Conservation (phyloP, 331 rosid species). For the Arachis monticola region DNA sequence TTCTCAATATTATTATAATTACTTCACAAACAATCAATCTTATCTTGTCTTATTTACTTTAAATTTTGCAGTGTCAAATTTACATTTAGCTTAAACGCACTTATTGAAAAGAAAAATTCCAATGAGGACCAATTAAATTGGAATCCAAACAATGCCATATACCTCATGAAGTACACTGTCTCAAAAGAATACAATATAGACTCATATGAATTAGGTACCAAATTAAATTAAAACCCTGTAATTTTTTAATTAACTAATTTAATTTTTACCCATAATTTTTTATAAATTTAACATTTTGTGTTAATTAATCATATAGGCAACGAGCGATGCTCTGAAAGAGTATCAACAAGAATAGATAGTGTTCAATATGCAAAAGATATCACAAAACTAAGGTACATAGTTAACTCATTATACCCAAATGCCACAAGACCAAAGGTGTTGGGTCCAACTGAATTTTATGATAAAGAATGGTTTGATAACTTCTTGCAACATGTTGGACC, state of each 20-base stretch:
- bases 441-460: slow-evolving; percentile 73
- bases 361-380: slow-evolving; percentile 65
- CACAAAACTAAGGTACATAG: slow-evolving; percentile 41
- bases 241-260: too few relatives aligned
- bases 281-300: not conserved
- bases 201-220: slow-evolving; percentile 71
- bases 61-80: slow-evolving; percentile 48
- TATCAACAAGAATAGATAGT: slow-evolving; percentile 52
- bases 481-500: slow-evolving; percentile 57
- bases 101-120: slow-evolving; percentile 49
- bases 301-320: slow-evolving; percentile 48
- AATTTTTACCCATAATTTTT: not conserved
- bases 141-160: slow-evolving; percentile 55
- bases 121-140: slow-evolving; percentile 44
- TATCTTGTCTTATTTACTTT: not conserved
- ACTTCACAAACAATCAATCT: not conserved
- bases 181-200: slow-evolving; percentile 68
- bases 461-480: slow-evolving; percentile 53
- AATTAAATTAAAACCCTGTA: not conserved
- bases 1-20: not conserved
- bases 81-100: slow-evolving; percentile 69
- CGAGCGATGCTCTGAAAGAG: slow-evolving; percentile 56
- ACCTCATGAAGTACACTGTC: slow-evolving; percentile 55
- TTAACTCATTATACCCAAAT: slow-evolving; percentile 47
- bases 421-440: slow-evolving; percentile 55